Percentiles rank a stretch among this genome's conserved stretches.
phyloP scores from a whole-genome alignment of 1,284 basidiomycete species.

The Fomitopsis palustris region DNA sequence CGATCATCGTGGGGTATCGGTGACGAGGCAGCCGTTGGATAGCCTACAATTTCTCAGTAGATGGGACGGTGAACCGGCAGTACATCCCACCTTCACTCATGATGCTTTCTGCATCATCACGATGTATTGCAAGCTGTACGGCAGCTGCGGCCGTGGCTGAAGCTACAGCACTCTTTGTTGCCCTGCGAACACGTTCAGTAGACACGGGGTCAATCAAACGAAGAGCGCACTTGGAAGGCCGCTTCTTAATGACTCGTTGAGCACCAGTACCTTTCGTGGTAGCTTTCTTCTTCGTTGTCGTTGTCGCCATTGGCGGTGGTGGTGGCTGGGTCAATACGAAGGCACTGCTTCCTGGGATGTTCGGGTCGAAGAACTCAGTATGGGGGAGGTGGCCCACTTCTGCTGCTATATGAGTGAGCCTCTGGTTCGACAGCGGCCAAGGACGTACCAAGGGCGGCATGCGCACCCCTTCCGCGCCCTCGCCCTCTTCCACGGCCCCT shows the following conservation, averaged over 20 bases:
- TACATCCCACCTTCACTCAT: slow-evolving; percentile 43
- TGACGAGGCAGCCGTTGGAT: slow-evolving; percentile 44
- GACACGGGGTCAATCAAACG: not conserved
- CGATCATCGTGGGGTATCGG: slow-evolving; percentile 32
- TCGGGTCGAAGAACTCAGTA: slow-evolving; percentile 21
- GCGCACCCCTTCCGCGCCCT: slow-evolving; percentile 17
- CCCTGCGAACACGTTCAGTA: slow-evolving; percentile 10
- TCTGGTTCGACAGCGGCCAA: slow-evolving; percentile 11
- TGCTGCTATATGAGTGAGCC: slow-evolving; percentile 16
- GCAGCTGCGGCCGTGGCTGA: not conserved
- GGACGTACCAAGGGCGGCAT: slow-evolving; percentile 12
- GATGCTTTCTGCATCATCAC: slow-evolving; percentile 34
- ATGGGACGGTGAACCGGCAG: not conserved
- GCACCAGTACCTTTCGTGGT: slow-evolving; percentile 30
- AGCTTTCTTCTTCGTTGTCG: slow-evolving; percentile 35
- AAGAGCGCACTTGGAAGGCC: slow-evolving; percentile 36
- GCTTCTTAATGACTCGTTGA: slow-evolving; percentile 35
- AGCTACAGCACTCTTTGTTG: slow-evolving; percentile 17
- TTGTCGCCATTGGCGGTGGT: slow-evolving; percentile 19
- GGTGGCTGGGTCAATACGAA: not conserved
- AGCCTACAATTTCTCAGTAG: slow-evolving; percentile 20
- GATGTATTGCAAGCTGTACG: slow-evolving; percentile 12
- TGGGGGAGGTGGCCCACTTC: slow-evolving; percentile 13
- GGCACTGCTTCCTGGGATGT: slow-evolving; percentile 14
- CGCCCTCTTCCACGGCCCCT: slow-evolving; percentile 7